These are phyloP conservation scores for Lichenothelia convexa DNA, from an alignment of 495 filamentous ascomycete species.

Conservation along the genomic window DNA sequence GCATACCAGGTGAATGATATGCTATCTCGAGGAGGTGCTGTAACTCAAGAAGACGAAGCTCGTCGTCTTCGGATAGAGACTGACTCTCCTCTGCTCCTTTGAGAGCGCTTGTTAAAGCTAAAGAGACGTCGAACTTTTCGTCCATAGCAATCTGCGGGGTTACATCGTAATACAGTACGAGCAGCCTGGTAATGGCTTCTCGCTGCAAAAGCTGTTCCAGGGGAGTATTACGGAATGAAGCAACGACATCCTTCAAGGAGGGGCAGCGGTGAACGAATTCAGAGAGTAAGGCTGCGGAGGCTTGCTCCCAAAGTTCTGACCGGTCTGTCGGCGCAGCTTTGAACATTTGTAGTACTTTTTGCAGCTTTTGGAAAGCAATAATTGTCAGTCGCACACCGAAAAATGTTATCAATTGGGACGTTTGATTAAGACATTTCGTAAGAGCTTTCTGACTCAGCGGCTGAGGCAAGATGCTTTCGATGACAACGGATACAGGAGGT, in stretches of 20 bases:
- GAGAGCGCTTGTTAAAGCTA: constrained; percentile 48
- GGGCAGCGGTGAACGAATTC: constrained; percentile 69
- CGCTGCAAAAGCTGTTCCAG: constrained; percentile 54
- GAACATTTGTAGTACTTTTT: constrained; percentile 35
- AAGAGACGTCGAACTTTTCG: constrained; percentile 71
- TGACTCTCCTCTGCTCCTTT: constrained; percentile 30
- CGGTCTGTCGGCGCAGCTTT: constrained; percentile 25
- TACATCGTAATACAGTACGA: constrained; percentile 64
- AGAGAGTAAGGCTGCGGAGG: constrained; percentile 40
- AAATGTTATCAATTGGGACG: constrained; percentile 55
- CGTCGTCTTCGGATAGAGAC: constrained; percentile 29
- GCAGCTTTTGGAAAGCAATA: constrained; percentile 61
- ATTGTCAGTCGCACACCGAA: constrained; percentile 65
- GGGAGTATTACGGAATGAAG: constrained; percentile 43
- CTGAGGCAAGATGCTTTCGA: constrained; percentile 76
- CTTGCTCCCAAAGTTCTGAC: constrained; percentile 43
- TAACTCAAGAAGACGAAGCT: constrained; percentile 44
- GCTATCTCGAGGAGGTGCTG: constrained; percentile 63
- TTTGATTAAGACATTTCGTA: constrained; percentile 58
- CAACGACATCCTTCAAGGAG: constrained; percentile 54
- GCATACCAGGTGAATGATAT: constrained; percentile 55
- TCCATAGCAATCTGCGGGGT: constrained; percentile 62
- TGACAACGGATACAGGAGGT: constrained; percentile 52
- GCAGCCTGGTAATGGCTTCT: constrained; percentile 54
- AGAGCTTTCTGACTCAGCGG: constrained; percentile 61